Conservation (phyloP, 352 stramenopile genomes). For the Pythium aphanidermatum region DNA sequence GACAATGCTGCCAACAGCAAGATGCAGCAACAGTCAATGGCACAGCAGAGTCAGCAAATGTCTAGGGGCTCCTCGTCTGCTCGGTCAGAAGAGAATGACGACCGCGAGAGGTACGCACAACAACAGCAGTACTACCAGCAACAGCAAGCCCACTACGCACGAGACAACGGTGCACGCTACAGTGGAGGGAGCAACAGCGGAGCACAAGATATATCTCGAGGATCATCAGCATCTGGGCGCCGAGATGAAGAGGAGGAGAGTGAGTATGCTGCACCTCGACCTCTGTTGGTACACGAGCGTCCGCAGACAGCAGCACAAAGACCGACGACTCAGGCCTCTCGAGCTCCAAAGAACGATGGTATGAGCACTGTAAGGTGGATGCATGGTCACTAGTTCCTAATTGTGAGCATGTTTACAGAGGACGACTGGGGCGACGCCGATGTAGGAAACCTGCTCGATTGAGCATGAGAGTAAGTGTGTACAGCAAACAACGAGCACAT, state of each 20-base stretch:
- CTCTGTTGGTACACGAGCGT: conserved; percentile 27
- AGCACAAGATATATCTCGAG: neutral
- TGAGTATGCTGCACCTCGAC: conserved; percentile 35
- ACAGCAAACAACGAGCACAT: conserved; percentile 5
- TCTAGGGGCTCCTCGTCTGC: conserved; percentile 18
- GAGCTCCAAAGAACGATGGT: conserved; percentile 53
- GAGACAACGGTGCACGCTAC: conserved; percentile 15
- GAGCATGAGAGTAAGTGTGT: neutral
- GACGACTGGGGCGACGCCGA: conserved; percentile 81
- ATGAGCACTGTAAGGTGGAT: conserved; percentile 9
- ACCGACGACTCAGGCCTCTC: conserved; percentile 18
- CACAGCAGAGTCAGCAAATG: conserved; percentile 16
- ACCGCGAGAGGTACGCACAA: conserved; percentile 20
- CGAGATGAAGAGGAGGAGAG: conserved; percentile 26
- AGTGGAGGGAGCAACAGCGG: conserved; percentile 11
- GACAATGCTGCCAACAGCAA: conserved; percentile 38
- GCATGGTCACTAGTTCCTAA: neutral
- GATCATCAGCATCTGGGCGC: conserved; percentile 9
- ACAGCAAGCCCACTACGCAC: conserved; percentile 9
- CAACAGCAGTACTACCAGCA: conserved; percentile 19
- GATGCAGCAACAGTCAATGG: conserved; percentile 22
- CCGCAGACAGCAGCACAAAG: conserved; percentile 17
- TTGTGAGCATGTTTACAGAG: conserved; percentile 9
- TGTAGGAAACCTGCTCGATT: conserved; percentile 73
- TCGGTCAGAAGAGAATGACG: conserved; percentile 25